Conservation (phyloP, 768 basidiomycete species). For the Mycena maculata region DNA sequence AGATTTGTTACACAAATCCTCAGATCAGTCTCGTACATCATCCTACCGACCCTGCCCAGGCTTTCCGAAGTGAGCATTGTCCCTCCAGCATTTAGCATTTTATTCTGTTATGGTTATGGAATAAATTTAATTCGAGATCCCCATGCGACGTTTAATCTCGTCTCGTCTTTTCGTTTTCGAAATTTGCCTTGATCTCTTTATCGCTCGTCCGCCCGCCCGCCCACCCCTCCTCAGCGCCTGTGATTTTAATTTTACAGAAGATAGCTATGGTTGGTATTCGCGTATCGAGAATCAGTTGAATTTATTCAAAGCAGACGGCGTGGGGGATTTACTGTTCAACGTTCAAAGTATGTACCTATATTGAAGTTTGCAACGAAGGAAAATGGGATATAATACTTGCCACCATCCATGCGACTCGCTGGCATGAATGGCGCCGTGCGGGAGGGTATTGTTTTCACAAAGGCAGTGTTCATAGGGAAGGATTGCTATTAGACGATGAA, state of each 20-base stretch:
- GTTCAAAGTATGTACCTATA: not conserved
- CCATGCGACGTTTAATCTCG: too few species aligned
- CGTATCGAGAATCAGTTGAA: not conserved
- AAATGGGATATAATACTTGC: not conserved
- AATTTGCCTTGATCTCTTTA: too few species aligned
- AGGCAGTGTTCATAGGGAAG: not conserved
- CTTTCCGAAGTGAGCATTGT: not conserved
- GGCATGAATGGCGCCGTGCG: not conserved
- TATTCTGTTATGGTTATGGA: not conserved
- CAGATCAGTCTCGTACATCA: not conserved
- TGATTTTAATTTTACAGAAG: too few species aligned
- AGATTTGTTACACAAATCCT: not conserved
- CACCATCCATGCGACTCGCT: not conserved
- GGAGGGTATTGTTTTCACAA: not conserved
- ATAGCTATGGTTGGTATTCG: too few species aligned
- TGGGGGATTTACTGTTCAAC: not conserved
- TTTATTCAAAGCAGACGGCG: not conserved
- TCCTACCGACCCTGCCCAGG: not conserved
- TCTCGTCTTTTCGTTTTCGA: too few species aligned
- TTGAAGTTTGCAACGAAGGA: not conserved
- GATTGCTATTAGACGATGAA: not conserved
- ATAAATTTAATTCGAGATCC: not conserved
- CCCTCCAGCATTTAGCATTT: not conserved
- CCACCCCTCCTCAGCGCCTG: too few species aligned
- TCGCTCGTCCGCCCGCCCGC: too few species aligned